These are phyloP conservation scores for Protomyces inouyei DNA, from an alignment of 1,139 yeast genomes.

Conservation along the genomic window DNA sequence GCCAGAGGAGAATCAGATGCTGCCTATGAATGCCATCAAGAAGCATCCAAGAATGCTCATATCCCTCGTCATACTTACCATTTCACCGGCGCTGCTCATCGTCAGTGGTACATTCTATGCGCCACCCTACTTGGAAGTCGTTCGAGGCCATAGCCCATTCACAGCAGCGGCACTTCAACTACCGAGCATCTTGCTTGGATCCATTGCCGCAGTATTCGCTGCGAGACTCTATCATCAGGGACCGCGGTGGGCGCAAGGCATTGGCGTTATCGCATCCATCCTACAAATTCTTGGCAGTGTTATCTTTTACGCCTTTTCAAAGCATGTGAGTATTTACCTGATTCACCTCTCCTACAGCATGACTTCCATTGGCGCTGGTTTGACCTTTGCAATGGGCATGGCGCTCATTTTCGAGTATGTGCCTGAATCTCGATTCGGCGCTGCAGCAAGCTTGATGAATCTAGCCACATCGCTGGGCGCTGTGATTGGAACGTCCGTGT, in stretches of 20 bases:
- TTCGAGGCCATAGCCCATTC: not conserved
- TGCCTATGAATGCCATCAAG: constrained; percentile 3
- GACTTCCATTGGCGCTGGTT: constrained; percentile 9
- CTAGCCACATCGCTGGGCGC: constrained; percentile 9
- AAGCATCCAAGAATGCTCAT: not conserved
- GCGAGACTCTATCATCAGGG: constrained; percentile 1
- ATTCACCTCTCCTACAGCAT: not conserved
- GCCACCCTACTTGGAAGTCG: constrained; percentile 20
- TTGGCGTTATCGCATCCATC: constrained; percentile 1
- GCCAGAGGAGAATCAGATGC: constrained; percentile 6
- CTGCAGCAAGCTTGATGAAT: constrained; percentile 9
- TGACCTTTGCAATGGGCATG: constrained; percentile 8
- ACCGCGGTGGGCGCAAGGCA: constrained; percentile 1
- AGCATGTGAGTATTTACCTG: not conserved
- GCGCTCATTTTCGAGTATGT: constrained; percentile 10
- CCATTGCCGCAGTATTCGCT: constrained; percentile 3
- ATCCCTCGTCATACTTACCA: constrained; percentile 4
- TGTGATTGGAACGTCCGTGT: constrained; percentile 11
- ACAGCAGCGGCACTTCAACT: constrained; percentile 8
- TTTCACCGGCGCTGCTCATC: not conserved
- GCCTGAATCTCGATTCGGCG: constrained; percentile 14
- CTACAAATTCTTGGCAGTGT: constrained; percentile 9
- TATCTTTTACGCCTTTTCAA: not conserved
- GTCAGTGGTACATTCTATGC: not conserved
- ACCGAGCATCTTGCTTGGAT: constrained; percentile 1